phyloP scores from a whole-genome alignment of 441 rosid species.

The Daphne laureola region DNA sequence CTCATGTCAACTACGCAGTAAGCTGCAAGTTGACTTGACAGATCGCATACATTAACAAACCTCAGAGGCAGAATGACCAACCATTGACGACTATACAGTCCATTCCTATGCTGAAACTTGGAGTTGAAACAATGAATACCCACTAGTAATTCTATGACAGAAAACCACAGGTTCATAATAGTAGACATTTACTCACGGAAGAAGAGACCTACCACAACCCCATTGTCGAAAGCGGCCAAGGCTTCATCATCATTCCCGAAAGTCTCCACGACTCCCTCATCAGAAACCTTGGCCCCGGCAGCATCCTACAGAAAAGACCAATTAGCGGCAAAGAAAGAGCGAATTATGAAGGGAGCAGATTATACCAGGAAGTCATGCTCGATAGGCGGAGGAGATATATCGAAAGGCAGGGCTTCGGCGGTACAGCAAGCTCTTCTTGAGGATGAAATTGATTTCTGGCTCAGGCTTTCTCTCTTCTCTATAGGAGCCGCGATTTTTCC shows the following conservation, averaged over 20 bases:
- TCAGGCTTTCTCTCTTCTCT: too few relatives aligned
- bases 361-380: constrained; percentile 75
- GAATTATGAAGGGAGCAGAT: background rate
- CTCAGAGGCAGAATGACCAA: background rate
- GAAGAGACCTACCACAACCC: constrained; percentile 42
- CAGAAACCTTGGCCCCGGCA: constrained; percentile 63
- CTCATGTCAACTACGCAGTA: too few relatives aligned
- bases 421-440: background rate
- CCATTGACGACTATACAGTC: background rate
- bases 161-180: background rate
- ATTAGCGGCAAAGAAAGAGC: background rate
- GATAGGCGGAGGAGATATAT: constrained; percentile 80
- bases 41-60: too few relatives aligned
- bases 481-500: too few relatives aligned
- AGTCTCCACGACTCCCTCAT: constrained; percentile 60
- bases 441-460: too few relatives aligned
- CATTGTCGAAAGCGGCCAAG: constrained; percentile 55
- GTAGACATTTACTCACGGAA: background rate
- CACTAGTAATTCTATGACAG: background rate
- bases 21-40: too few relatives aligned
- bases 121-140: background rate
- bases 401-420: constrained; percentile 36
- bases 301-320: constrained; percentile 38
- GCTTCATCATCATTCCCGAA: constrained; percentile 78
- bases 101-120: background rate